phyloP scores from a whole-genome alignment of 1,284 basidiomycete genomes.

The Entoloma clypeatum region DNA sequence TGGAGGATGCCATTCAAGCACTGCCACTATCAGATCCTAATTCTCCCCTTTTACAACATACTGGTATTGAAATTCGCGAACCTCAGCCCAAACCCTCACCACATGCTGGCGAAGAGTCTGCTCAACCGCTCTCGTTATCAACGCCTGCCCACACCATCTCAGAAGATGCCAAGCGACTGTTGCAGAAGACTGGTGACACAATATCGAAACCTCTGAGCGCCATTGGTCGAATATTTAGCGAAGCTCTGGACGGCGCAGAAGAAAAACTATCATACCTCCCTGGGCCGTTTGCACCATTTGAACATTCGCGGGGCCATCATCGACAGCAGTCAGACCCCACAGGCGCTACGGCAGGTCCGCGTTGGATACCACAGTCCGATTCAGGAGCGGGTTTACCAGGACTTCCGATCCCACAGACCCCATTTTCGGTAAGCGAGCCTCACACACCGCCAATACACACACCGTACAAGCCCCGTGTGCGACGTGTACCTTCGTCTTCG shows the following conservation, averaged over 20 bases:
- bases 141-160: conserved; percentile 58
- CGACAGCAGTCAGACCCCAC: conserved; percentile 20
- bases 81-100: conserved; percentile 22
- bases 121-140: conserved; percentile 67
- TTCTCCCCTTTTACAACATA: conserved; percentile 41
- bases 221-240: conserved; percentile 82
- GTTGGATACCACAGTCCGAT: conserved; percentile 34
- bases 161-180: conserved; percentile 76
- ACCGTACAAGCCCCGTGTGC: conserved; percentile 70
- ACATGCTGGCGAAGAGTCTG: conserved; percentile 82
- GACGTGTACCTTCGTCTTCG: conserved; percentile 43
- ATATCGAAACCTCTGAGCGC: conserved; percentile 86
- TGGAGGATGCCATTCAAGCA: conserved; percentile 80
- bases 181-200: conserved; percentile 85
- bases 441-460: conserved; percentile 49
- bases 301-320: conserved; percentile 43
- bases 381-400: conserved; percentile 21
- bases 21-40: conserved; percentile 59
- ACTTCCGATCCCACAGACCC: conserved; percentile 37
- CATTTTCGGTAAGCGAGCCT: conserved; percentile 32
- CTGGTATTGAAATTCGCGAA: conserved; percentile 22
- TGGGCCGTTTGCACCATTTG: conserved; percentile 60
- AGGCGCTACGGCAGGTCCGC: conserved; percentile 22
- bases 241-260: conserved; percentile 61
- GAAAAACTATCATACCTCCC: conserved; percentile 52